A percentile compares a stretch with the other conserved stretches of the same genome.
Evolutionary conservation across 2,329 filamentous ascomycete genomes (phyloP).

Genomic region (Aspergillus transmontanensis): DNA sequence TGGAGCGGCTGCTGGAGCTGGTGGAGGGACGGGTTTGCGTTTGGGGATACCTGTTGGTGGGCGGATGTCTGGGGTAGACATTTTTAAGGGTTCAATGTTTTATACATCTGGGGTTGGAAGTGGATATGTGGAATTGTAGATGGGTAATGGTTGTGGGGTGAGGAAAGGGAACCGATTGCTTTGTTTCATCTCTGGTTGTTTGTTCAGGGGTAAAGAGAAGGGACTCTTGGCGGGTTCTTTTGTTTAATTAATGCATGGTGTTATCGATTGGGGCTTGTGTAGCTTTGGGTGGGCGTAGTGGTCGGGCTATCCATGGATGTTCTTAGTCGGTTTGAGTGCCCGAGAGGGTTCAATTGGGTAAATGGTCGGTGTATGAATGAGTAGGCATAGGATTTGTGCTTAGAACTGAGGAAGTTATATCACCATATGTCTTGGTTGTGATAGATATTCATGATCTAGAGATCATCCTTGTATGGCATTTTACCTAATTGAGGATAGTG

Average conservation of each 20-base stretch:
- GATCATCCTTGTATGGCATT: background rate
- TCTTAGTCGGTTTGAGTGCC: background rate
- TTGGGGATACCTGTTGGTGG: background rate
- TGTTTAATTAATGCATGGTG: background rate
- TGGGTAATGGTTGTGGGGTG: background rate
- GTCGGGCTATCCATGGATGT: background rate
- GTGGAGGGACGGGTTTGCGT: constrained; percentile 6
- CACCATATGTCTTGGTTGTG: background rate
- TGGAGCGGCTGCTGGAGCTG: background rate
- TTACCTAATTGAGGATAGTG: background rate
- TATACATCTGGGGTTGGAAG: background rate
- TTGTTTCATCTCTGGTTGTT: background rate
- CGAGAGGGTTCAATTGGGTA: background rate
- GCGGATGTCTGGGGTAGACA: background rate
- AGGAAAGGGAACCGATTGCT: background rate
- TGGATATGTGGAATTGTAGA: background rate
- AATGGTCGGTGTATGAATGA: too few relatives aligned
- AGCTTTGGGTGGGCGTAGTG: background rate
- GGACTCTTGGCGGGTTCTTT: background rate
- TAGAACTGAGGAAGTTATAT: background rate
- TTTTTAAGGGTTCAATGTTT: background rate
- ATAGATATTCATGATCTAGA: background rate
- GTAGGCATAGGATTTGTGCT: too few relatives aligned
- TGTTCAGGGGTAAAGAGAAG: background rate
- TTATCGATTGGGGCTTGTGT: background rate